Base-by-base conservation (phyloP, 495 filamentous ascomycete species). In the Annulohypoxylon bovei region DNA sequence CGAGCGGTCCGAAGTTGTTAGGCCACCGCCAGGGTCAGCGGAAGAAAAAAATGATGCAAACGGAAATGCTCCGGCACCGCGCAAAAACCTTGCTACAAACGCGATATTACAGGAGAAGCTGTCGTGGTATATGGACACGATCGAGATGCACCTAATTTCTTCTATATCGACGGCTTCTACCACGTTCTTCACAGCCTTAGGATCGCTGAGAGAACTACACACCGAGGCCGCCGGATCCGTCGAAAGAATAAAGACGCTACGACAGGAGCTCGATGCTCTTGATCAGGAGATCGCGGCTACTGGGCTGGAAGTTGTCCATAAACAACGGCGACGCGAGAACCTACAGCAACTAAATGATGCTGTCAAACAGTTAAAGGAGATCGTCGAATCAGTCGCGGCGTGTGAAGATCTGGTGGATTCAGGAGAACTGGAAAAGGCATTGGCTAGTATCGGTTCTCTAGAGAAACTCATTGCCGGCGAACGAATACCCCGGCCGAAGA, bases 101-200 rank as follows among this genome's bases (percentile, higher is more conserved):
- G 95, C 95, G 1, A 98, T 99, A 47, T 80, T 99, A n/a, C 95
- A 99, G 76, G 95, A 99, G 75, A 99, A 99, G 76, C 84, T 99
- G 3, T 98, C 95, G 1, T 99, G 95, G 95, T 99, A 99, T 73
- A 98, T 99, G 95, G 95, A 99, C 76, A 99, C 96, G 0, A 92
- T 99, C 18, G 95, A 99, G 75, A 92, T 98, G 54, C 95, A 99
- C 76, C 85, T 99, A 7, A 98, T 99, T 62, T 94, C 92, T 2
- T 97, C 94, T 0, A 98, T 99, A 20, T 97, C 95, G 1, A 94
- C 90, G 0, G 95, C 96, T 1, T 97, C 94, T 0, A 92, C 92
- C 6, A 97, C 94, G 0, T 99, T 99, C 82, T 99, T 99, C 75
- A 95, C 93, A 0, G 95, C 96, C 0, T 81, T 99, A 9, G 95